Base-by-base conservation (phyloP, 805 yeast species). In the Pichia scutulata region DNA sequence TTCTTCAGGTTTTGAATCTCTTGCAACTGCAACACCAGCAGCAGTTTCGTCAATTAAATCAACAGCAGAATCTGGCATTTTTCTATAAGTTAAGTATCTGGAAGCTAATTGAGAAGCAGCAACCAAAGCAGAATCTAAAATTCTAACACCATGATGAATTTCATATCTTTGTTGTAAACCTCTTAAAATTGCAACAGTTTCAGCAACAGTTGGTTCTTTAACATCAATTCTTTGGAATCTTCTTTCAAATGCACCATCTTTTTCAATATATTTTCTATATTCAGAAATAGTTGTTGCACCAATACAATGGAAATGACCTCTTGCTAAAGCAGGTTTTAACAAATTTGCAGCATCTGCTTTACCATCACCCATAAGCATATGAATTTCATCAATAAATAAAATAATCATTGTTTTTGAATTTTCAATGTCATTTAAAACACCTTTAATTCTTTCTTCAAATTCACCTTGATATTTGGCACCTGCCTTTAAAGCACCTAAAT, bases 331-430 rank as follows among this genome's bases (percentile, higher is more conserved):
- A 39, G 99, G 99, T 72, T 93, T 93, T 67, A 93, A 80, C 62
- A 93, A 78, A 69, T 93, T 93, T 40, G 99, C 99, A 41, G 96
- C 96, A 68, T 93, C 99, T 55, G 86, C 82, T 71, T 90, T 93
- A 66, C 99, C 99, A 66, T 93, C 96, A 60, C 99, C 99, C 99
- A 93, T 93, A 58, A 93, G 80, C 97, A 93, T 93, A 71, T 93
- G 99, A 66, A 93, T 93, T 71, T 93, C 99, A 71, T 93, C 99
- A 61, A 93, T 87, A 73, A 93, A 93, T 52, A 93, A 76, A 56
- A 93, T 82, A 57, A 93, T 89, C 80, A 89, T 77, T 45, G 81
- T 85, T 60, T 84, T 82, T 1, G 95, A 83, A 59, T 89, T 85
- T 67, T 89, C 96, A 61, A 93, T 87, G 62, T 93, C 99, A 65